Evolutionary conservation across 192 early-diverging fungal genomes (phyloP).

Genomic region (Coemansia sp.): DNA sequence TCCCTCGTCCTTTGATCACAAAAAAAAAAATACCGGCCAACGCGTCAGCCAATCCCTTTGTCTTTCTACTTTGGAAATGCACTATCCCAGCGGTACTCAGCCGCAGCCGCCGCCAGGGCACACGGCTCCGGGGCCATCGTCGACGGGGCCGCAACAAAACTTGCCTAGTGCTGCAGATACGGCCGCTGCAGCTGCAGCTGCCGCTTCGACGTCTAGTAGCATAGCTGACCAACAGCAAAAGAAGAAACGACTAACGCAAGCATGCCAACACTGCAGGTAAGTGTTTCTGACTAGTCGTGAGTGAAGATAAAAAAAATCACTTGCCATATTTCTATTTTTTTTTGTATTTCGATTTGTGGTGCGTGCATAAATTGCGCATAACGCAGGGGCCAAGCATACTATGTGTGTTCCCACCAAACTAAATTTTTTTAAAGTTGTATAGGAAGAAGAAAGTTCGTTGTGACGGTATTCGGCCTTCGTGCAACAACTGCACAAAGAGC

Average conservation of each 20-base stretch:
- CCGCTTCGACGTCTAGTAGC: background rate
- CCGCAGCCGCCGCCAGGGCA: background rate
- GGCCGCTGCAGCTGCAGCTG: background rate
- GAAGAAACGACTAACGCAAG: conserved; percentile 57
- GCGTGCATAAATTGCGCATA: conserved; percentile 16
- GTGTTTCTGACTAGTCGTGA: background rate
- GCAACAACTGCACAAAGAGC: conserved; percentile 55
- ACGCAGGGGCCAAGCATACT: conserved; percentile 10
- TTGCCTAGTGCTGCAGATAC: background rate
- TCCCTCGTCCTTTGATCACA: conserved; percentile 1
- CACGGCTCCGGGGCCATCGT: background rate
- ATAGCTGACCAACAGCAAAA: conserved; percentile 28
- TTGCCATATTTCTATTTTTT: background rate
- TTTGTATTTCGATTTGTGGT: background rate
- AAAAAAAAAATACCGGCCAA: background rate
- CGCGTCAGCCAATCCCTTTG: background rate
- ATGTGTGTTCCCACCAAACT: background rate
- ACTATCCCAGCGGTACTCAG: background rate
- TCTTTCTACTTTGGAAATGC: background rate
- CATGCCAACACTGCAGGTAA: conserved; percentile 58
- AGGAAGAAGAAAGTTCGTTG: conserved; percentile 58
- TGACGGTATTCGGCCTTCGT: conserved; percentile 55
- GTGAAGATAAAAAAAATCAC: background rate
- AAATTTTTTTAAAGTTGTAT: conserved; percentile 3
- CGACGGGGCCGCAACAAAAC: background rate